Evolutionary conservation across 108 stramenopile genomes (phyloP), one percentile per base, ranked within the genome.

Genomic region (Nitzschia inconspicua): DNA sequence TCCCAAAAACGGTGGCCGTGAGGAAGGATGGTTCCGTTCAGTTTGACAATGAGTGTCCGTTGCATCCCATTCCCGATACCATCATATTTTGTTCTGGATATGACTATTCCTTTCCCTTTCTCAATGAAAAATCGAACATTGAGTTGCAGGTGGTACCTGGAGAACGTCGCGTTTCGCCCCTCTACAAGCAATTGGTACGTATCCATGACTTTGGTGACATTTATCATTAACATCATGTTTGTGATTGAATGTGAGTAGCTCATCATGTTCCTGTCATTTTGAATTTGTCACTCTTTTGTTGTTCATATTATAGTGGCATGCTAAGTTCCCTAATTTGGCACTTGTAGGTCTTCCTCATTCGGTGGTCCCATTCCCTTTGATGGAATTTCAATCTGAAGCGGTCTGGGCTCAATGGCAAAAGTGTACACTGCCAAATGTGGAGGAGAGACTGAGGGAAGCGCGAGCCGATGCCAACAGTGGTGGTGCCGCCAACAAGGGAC

Each of bases 61-160:
- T 55, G 18, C 29, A 35, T 3, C 66, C 53, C 25, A 10, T 65
- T 23, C 66, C 88, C 8, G 89, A 91, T 54, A 63, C 65, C n/a
- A 84, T 95, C 51, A 77, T 95, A 18, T 84, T 88, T 52, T 90
- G 89, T 61, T 79, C 94, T 19, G 94, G 94, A 0, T 95, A 95
- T 61, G 94, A 95, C 46, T 95, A 93, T 55, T 34, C 60, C 6
- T 95, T 92, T 60, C 82, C 89, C n/a, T 92, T 92, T 57, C 67
- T 95, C 51, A 72, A 80, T 23, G 73, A 68, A 2, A 49, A 44
- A 7, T 23, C 42, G 5, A 44, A 56, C 22, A 26, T 50, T 41
- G 59, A 65, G 54, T 47, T 82, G 66, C n/a, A 78, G 66, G 63
- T 36, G 65, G 58, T 61, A 10, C 67, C 73, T 0, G 77, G 84